Evolutionary conservation across 2,329 filamentous ascomycete genomes (phyloP), one percentile per base, ranked within the genome.

Genomic region (Sporothrix brasiliensis): DNA sequence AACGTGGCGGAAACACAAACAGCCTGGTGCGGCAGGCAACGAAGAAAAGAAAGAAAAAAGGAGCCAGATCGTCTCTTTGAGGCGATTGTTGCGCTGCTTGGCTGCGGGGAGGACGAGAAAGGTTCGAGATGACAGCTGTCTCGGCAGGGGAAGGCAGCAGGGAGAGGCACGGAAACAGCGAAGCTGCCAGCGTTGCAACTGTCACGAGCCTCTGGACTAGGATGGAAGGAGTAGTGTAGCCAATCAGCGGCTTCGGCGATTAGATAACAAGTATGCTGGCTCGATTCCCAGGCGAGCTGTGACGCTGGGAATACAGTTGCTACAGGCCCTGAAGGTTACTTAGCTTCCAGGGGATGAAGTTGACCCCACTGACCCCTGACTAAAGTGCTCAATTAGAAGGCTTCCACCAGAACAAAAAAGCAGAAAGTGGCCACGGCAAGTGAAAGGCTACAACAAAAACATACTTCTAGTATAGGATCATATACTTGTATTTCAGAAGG

Each of bases 131-230:
- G 65, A 71, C 69, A 56, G 60, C 67, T 69, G 52, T 70, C 30
- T 52, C 44, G 56, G 67, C 50, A 65, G 52, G 66, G 52, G 21
- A 54, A 47, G 52, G 39, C 52, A 67, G 39, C 30, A 61, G 16
- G 56, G 39, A 44, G 24, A n/a, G 11, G 39, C 4, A 53, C 34
- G 24, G 16, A 21, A 44, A 30, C 3, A 34, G 24, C 69, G 65
- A 71, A 70, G 71, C 72, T 73, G 72, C 72, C 72, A 73, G 72
- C 69, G 72, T 72, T 73, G 72, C 72, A 73, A 54, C 73, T 73
- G 72, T 69, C 71, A 70, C 71, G 71, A 69, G 69, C 66, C 63
- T 52, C 10, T 61, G 56, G 34, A 34, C 19, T 27, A 6, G 41
- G 53, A 39, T 39, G 24, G 44, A 50, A 49, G 49, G 27, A 27